Base-by-base conservation (phyloP, 2,329 filamentous ascomycete genomes). In the Penicillium digitatum region DNA sequence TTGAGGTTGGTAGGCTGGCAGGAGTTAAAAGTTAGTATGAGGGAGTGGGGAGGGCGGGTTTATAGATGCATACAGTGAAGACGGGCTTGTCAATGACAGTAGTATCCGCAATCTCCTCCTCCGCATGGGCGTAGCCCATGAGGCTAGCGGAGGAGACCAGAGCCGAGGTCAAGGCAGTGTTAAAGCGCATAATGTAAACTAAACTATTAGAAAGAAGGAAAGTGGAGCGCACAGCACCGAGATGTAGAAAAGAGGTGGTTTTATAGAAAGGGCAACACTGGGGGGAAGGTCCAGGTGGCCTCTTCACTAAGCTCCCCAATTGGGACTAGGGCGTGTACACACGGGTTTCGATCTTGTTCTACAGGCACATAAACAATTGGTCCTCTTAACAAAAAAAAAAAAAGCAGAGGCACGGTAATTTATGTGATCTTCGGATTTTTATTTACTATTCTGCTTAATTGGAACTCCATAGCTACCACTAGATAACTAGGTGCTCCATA, bases 1-100 rank as follows among this genome's bases (percentile, higher is more conserved):
- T 96, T 94, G 70, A 97, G 75, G 61, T 80, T 83, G 63, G 91
- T 90, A 57, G 94, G 92, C 93, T 99, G 70, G 16, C 44, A 42
- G 52, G 34, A 51, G 48, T 44, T 29, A 37, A 9, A n/a, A 27
- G 26, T 27, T 27, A 53, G 53, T 32, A 50, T 12, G 22, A 5
- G 52, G 47, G 39, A 57, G 46, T 34, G 45, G n/a, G 37, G 32
- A n/a, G 37, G 60, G 54, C 51, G 60, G 29, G 29, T 29, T 27
- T 34, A 37, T 44, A 32, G 44, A 47, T 48, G 37, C 90, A 80
- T 82, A 96, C 92, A 62, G 91, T 95, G 73, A 96, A 96, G 54
- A 85, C 89, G 44, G 93, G 88, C 67, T 90, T 84, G 72, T 86
- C 81, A 55, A 87, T 79, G 48, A 81, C 79, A 52, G 83, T 77